Evolutionary conservation across 371 early-diverging fungal species (phyloP).

Genomic region (Gilbertella persicaria): DNA sequence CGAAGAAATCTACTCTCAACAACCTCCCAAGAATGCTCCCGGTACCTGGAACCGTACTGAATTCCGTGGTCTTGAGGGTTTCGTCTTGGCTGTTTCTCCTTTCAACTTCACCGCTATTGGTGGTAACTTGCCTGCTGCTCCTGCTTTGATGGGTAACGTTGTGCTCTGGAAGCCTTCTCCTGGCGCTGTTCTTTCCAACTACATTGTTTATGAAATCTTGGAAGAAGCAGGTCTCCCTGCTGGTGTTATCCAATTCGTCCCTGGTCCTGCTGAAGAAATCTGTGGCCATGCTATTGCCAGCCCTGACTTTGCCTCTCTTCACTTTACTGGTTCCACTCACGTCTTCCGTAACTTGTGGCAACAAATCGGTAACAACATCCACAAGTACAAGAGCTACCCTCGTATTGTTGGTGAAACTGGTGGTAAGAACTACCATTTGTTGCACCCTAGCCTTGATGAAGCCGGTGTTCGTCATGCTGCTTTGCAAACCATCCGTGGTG

Average conservation of each 20-base stretch:
- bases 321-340: constrained; percentile 94
- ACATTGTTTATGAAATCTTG: constrained; percentile 86
- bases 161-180: constrained; percentile 97
- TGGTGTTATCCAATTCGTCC: constrained; percentile 97
- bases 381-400: constrained; percentile 90
- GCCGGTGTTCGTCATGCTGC: constrained; percentile 67
- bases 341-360: constrained; percentile 96
- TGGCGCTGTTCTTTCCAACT: constrained; percentile 88
- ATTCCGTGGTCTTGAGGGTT: constrained; percentile 96
- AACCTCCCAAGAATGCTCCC: constrained; percentile 90
- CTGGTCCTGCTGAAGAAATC: constrained; percentile 86
- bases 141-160: constrained; percentile 97
- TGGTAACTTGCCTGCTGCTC: constrained; percentile 92
- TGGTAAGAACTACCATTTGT: constrained; percentile 97
- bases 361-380: constrained; percentile 88
- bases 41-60: constrained; percentile 95
- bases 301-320: constrained; percentile 94
- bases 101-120: constrained; percentile 99
- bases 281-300: constrained; percentile 70
- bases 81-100: constrained; percentile 95
- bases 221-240: constrained; percentile 96
- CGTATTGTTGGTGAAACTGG: constrained; percentile 98
- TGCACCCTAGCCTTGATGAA: constrained; percentile 70
- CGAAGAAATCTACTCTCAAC: constrained; percentile 89
- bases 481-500: constrained; percentile 86